These are phyloP conservation scores for Phytophthora sp. DNA, from an alignment of 352 stramenopile species.

Conservation along the genomic window DNA sequence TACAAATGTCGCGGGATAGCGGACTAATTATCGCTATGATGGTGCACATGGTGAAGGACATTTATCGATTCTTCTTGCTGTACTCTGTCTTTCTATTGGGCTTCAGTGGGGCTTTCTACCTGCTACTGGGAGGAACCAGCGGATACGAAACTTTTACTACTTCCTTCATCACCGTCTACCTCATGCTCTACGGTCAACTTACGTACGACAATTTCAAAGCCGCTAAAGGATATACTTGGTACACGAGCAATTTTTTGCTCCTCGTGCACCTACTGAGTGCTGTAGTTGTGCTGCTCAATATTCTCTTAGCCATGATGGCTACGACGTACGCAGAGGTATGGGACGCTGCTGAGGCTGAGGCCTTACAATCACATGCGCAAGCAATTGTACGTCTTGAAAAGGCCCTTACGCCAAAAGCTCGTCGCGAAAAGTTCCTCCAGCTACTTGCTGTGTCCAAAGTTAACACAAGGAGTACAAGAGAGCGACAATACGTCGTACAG, in stretches of 20 bases:
- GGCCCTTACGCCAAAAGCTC: slow-evolving; percentile 41
- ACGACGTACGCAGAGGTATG: slow-evolving; percentile 66
- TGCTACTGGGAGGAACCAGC: slow-evolving; percentile 57
- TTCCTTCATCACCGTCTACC: slow-evolving; percentile 74
- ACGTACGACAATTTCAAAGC: slow-evolving; percentile 54
- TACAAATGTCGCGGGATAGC: slow-evolving; percentile 63
- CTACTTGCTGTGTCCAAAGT: slow-evolving; percentile 36
- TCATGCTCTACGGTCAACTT: slow-evolving; percentile 78
- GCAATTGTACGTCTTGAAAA: slow-evolving; percentile 65
- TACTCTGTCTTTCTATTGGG: slow-evolving; percentile 77
- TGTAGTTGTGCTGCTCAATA: slow-evolving; percentile 74
- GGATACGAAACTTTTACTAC: slow-evolving; percentile 69
- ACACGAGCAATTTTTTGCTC: slow-evolving; percentile 60
- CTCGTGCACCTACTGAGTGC: slow-evolving; percentile 58
- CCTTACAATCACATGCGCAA: slow-evolving; percentile 58
- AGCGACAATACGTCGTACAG: slow-evolving; percentile 15
- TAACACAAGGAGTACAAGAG: slow-evolving; percentile 17
- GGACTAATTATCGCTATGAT: slow-evolving; percentile 82
- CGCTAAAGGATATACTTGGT: slow-evolving; percentile 47
- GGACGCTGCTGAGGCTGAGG: slow-evolving; percentile 62
- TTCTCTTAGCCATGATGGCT: slow-evolving; percentile 80
- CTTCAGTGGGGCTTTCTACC: slow-evolving; percentile 77
- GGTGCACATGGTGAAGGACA: slow-evolving; percentile 73
- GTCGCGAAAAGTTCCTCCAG: slow-evolving; percentile 47
- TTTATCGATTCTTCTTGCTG: slow-evolving; percentile 72